phyloP scores from a whole-genome alignment of 148 eudicot species.

The Spergularia bocconei region DNA sequence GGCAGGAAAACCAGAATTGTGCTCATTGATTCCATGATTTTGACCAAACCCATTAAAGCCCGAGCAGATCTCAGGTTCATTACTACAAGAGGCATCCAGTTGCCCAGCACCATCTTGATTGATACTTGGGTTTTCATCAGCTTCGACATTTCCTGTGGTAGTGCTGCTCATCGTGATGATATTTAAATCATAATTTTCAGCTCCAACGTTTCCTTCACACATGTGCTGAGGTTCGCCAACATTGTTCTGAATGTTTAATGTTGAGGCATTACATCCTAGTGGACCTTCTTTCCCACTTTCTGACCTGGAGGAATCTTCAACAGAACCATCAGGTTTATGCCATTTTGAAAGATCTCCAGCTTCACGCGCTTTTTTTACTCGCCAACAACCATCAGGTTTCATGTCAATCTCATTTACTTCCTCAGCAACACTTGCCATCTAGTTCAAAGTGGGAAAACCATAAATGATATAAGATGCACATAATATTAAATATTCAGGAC shows the following conservation, averaged over 20 bases:
- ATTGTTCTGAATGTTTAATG: slow-evolving; percentile 40
- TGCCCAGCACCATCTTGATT: slow-evolving; percentile 48
- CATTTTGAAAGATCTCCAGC: slow-evolving; percentile 60
- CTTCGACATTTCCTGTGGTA: slow-evolving; percentile 55
- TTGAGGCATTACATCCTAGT: slow-evolving; percentile 37
- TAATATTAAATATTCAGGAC: slow-evolving; percentile 1
- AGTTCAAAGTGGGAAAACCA: slow-evolving; percentile 5
- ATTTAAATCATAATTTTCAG: slow-evolving; percentile 36
- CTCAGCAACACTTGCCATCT: slow-evolving; percentile 54
- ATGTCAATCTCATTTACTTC: slow-evolving; percentile 57
- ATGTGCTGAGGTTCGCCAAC: slow-evolving; percentile 32
- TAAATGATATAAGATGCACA: slow-evolving; percentile 15
- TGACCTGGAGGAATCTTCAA: slow-evolving; percentile 27
- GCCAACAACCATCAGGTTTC: slow-evolving; percentile 69
- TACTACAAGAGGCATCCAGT: slow-evolving; percentile 30
- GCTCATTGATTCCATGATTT: slow-evolving; percentile 21
- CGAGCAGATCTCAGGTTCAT: slow-evolving; percentile 50
- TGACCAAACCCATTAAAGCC: slow-evolving; percentile 28
- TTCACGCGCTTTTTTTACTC: slow-evolving; percentile 41
- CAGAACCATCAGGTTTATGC: slow-evolving; percentile 76
- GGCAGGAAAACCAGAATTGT: slow-evolving; percentile 29
- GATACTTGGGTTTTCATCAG: slow-evolving; percentile 55
- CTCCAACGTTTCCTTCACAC: slow-evolving; percentile 33
- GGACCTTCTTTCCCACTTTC: slow-evolving; percentile 40
- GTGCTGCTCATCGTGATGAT: slow-evolving; percentile 79